Base-by-base conservation (phyloP, 495 filamentous ascomycete genomes). In the Cairneyella variabilis region DNA sequence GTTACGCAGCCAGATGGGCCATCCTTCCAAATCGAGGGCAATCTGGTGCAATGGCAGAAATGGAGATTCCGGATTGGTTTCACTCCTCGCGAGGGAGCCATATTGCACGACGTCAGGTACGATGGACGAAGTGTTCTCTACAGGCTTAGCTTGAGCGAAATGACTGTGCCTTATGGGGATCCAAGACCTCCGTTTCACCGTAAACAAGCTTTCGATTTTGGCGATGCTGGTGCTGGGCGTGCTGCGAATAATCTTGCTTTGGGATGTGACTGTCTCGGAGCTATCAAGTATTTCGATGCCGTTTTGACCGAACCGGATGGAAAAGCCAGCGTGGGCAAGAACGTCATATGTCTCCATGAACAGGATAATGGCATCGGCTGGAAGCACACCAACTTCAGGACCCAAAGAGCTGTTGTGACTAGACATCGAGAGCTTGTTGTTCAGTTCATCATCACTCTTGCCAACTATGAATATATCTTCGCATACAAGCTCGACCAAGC, bases 401-500 rank as follows among this genome's bases (percentile, higher is more conserved):
- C 79, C 1, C 72, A 74, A 23, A 65, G 76, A 20, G 82, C 80
- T 11, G 81, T 79, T 3, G 73, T 85, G 28, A 76, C 76, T 37
- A 77, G 82, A 27, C 76, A 74, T 51, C 73, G 82, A 14, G 79
- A 83, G 55, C 69, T 85, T 16, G 76, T 84, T 11, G 62, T 85
- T 10, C 88, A 91, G 51, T 85, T 84, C 61, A 88, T 90, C 59
- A 82, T 87, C 55, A 90, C 88, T 0, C 77, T 90, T n/a, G 83
- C 83, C 25, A 91, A 91, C 65, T 91, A 91, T 66, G 88, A 91
- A 59, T 91, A 91, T 55, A 84, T 95, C 42, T 77, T 95, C 50
- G 81, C 85, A 11, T 96, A 86, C 66, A 82, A 88, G 41, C 87
- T 95, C 68, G 86, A 90, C 66, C 89, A 90, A 52, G 87, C 89